These are phyloP conservation scores for Dillenia turbinata DNA, from an alignment of 164 flowering plant genomes.

Conservation along the genomic window DNA sequence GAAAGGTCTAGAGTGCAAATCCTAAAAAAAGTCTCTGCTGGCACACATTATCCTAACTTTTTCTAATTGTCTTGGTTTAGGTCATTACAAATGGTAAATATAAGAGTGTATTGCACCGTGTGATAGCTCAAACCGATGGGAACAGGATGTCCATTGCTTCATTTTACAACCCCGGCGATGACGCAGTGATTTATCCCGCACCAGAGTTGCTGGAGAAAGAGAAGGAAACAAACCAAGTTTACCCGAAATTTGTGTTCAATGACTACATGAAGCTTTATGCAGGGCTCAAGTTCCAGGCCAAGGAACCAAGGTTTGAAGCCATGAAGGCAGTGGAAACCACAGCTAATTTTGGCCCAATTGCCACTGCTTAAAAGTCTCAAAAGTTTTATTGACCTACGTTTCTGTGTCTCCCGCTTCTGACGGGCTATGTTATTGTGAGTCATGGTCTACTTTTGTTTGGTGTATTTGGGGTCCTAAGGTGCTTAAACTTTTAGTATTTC, in stretches of 20 bases:
- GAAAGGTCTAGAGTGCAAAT: no score
- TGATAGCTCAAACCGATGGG: slow-evolving; percentile 74
- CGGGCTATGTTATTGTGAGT: no score
- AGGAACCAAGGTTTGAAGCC: slow-evolving; percentile 89
- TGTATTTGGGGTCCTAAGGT: no score
- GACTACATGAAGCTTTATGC: slow-evolving; percentile 94
- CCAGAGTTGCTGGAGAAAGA: slow-evolving; percentile 53
- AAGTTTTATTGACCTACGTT: background rate
- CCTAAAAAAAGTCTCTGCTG: no score
- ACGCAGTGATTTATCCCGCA: slow-evolving; percentile 81
- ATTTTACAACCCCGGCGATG: slow-evolving; percentile 87
- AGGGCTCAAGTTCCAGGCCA: slow-evolving; percentile 73
- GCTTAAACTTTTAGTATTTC: no score
- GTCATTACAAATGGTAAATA: slow-evolving; percentile 91
- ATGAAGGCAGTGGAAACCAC: slow-evolving; percentile 51
- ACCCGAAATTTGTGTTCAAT: slow-evolving; percentile 83
- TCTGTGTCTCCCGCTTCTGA: no score
- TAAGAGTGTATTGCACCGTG: slow-evolving; percentile 89
- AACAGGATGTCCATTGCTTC: slow-evolving; percentile 84
- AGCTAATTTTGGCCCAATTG: slow-evolving; percentile 37
- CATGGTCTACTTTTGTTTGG: no score
- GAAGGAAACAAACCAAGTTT: slow-evolving; percentile 35
- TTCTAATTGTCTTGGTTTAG: slow-evolving; percentile 17
- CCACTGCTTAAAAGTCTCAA: slow-evolving; percentile 34
- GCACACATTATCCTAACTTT: background rate